Conservation (phyloP, 352 stramenopile genomes). For the Pythium grandisporangium region DNA sequence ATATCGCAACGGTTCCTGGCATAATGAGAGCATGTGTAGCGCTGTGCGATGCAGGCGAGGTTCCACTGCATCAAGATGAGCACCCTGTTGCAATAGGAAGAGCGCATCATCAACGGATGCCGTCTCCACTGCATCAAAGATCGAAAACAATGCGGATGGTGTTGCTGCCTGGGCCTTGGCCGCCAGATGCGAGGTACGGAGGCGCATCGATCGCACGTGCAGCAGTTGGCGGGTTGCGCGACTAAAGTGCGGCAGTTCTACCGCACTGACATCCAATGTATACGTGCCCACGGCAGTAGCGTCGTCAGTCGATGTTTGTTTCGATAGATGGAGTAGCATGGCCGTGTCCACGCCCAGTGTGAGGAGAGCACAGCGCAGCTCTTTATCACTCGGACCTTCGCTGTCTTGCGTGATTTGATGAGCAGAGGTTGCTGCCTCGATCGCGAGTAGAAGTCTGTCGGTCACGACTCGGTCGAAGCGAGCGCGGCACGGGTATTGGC, state of each 20-base stretch:
- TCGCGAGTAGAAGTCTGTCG: constrained; percentile 27
- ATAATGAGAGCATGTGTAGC: constrained; percentile 53
- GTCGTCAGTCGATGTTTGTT: no score
- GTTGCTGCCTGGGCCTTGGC: constrained; percentile 1
- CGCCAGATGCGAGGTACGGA: constrained; percentile 22
- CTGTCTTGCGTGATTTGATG: no score
- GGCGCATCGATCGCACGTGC: constrained; percentile 33
- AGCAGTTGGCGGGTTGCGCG: constrained; percentile 29
- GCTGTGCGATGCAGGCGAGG: constrained; percentile 29
- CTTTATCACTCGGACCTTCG: no score
- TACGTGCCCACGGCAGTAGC: no score
- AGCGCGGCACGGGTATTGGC: no score
- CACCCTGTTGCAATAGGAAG: constrained; percentile 37
- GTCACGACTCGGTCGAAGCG: constrained; percentile 35
- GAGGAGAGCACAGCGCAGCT: no score
- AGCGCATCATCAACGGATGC: constrained; percentile 43
- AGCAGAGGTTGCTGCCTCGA: constrained; percentile 8
- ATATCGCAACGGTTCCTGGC: constrained; percentile 26
- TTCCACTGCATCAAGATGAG: constrained; percentile 27
- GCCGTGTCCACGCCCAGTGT: no score
- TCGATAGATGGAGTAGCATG: no score
- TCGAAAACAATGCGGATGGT: constrained; percentile 11
- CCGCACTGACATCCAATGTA: no score
- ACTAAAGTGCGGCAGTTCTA: constrained; percentile 34
- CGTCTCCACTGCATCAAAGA: constrained; percentile 46